phyloP scores from a whole-genome alignment of 2,329 filamentous ascomycete genomes.

The Neurospora sp. region DNA sequence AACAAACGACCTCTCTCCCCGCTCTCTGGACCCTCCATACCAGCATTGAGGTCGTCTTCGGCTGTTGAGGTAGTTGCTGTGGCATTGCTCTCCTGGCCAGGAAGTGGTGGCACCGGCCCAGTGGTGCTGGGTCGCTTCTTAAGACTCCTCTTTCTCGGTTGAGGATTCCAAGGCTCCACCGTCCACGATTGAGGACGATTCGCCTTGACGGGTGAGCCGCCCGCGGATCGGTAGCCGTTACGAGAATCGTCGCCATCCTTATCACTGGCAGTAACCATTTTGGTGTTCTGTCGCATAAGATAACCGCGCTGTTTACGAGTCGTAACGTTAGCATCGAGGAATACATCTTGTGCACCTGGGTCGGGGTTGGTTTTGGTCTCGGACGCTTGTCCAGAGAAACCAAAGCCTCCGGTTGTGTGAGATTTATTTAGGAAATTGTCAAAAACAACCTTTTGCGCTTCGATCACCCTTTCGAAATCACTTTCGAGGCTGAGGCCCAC shows the following conservation, averaged over 20 bases:
- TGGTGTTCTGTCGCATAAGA: constrained; percentile 96
- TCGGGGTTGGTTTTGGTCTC: constrained; percentile 10
- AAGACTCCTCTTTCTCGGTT: constrained; percentile 55
- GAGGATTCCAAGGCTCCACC: constrained; percentile 92
- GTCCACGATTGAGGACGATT: constrained; percentile 85
- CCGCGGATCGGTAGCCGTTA: constrained; percentile 47
- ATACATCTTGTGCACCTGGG: constrained; percentile 13
- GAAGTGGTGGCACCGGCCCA: constrained; percentile 69
- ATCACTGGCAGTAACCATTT: constrained; percentile 87
- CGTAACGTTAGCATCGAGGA: constrained; percentile 51
- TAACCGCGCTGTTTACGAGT: constrained; percentile 80
- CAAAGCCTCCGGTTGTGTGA: constrained; percentile 17
- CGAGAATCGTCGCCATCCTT: constrained; percentile 48
- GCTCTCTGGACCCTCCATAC: constrained; percentile 59
- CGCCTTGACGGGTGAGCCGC: constrained; percentile 63
- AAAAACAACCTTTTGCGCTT: constrained; percentile 86
- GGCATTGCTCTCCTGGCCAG: constrained; percentile 77
- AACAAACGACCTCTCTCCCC: constrained; percentile 86
- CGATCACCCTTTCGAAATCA: constrained; percentile 91
- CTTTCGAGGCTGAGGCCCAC: constrained; percentile 78
- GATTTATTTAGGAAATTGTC: constrained; percentile 20
- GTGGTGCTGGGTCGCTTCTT: constrained; percentile 46
- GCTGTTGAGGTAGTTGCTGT: constrained; percentile 53
- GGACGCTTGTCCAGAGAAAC: constrained; percentile 37
- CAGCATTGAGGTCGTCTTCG: constrained; percentile 55